Evolutionary conservation across 2,329 filamentous ascomycete genomes (phyloP).

Genomic region (Fusarium tuaranense): DNA sequence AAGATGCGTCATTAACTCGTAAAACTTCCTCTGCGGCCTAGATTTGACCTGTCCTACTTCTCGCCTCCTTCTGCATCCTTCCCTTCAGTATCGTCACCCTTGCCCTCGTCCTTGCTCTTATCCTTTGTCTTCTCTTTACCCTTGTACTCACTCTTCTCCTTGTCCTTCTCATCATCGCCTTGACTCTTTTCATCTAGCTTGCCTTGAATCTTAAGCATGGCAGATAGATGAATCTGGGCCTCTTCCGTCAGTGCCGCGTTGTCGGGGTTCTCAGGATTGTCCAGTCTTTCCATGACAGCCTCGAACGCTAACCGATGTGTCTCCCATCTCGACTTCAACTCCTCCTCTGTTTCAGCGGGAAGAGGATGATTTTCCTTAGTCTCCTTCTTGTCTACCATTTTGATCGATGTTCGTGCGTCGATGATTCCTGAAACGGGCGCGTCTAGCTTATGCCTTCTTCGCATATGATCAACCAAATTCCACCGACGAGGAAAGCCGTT

Average conservation of each 20-base stretch:
- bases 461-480: conserved; percentile 69
- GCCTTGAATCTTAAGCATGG: neutral
- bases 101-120: neutral
- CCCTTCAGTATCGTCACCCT: neutral
- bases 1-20: neutral
- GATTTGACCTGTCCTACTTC: neutral
- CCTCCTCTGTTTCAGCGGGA: neutral
- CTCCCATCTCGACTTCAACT: neutral
- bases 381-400: neutral
- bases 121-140: neutral
- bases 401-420: neutral
- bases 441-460: neutral
- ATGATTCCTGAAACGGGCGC: neutral
- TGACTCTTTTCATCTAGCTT: neutral
- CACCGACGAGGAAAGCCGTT: conserved; percentile 94
- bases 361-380: neutral
- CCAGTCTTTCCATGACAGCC: neutral
- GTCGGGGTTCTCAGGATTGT: neutral
- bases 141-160: neutral
- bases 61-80: neutral
- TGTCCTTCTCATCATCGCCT: neutral
- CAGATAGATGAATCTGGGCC: neutral
- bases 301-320: neutral
- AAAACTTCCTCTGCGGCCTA: neutral
- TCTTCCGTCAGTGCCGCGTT: neutral